Percentiles rank a stretch among this genome's conserved stretches.
phyloP scores from a whole-genome alignment of 2,329 filamentous ascomycete genomes.

The Verticillium klebahnii region DNA sequence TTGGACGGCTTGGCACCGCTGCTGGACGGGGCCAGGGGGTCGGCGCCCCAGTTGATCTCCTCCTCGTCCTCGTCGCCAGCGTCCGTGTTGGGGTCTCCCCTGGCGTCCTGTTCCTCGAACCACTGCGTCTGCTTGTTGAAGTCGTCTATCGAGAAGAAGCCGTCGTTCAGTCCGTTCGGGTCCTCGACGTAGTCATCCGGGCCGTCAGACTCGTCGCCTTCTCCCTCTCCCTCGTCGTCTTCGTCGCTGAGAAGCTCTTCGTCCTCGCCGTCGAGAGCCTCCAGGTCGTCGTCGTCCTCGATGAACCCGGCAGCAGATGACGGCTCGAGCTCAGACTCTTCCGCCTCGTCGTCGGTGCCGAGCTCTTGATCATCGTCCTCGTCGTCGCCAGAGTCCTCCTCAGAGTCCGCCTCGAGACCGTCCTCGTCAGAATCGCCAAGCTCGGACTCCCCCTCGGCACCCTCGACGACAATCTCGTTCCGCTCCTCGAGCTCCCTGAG shows the following conservation, averaged over 20 bases:
- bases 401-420: conserved; percentile 18
- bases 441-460: conserved; percentile 29
- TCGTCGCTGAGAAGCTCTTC: conserved; percentile 22
- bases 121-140: conserved; percentile 94
- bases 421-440: conserved; percentile 31
- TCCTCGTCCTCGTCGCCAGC: conserved; percentile 78
- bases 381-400: conserved; percentile 8
- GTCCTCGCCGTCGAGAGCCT: conserved; percentile 25
- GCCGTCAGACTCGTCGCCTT: conserved; percentile 45
- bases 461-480: conserved; percentile 32
- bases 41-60: conserved; percentile 73
- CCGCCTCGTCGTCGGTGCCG: conserved; percentile 28
- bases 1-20: conserved; percentile 8
- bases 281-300: conserved; percentile 29
- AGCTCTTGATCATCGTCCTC: conserved; percentile 26
- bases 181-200: conserved; percentile 60
- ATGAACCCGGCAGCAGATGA: conserved; percentile 9
- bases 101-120: conserved; percentile 79
- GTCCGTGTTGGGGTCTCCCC: conserved; percentile 70
- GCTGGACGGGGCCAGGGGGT: conserved; percentile 55
- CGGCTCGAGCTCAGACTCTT: conserved; percentile 25
- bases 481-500: conserved; percentile 45
- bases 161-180: conserved; percentile 84
- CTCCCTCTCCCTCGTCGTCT: conserved; percentile 35
- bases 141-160: conserved; percentile 95